These are phyloP conservation scores for Metarhizium guizhouense DNA, from an alignment of 2,329 filamentous ascomycete species.

Conservation along the genomic window DNA sequence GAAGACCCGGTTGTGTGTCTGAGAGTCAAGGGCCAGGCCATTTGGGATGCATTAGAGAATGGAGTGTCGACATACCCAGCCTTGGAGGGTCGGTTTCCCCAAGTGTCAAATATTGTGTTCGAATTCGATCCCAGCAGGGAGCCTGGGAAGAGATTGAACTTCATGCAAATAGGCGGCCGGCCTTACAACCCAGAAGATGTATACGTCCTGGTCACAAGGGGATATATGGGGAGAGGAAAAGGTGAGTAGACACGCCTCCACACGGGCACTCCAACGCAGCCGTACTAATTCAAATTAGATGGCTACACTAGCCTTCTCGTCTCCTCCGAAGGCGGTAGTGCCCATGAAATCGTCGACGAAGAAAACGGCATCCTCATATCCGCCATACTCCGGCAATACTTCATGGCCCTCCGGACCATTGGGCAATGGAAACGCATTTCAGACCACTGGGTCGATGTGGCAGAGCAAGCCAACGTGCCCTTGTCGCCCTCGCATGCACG, in stretches of 20 bases:
- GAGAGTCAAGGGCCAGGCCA: slow-evolving; percentile 58
- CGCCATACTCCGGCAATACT: slow-evolving; percentile 82
- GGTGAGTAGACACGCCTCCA: slow-evolving; percentile 18
- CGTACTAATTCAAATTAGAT: slow-evolving; percentile 34
- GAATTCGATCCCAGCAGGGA: slow-evolving; percentile 58
- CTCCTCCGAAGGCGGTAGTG: slow-evolving; percentile 63
- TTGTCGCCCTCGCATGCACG: slow-evolving; percentile 16
- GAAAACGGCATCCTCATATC: slow-evolving; percentile 83
- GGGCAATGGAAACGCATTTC: slow-evolving; percentile 71
- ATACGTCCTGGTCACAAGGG: slow-evolving; percentile 70
- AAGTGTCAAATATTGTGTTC: slow-evolving; percentile 77
- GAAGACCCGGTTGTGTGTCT: slow-evolving; percentile 82
- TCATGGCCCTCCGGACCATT: slow-evolving; percentile 74
- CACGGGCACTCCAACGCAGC: too few relatives aligned
- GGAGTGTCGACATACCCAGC: slow-evolving; percentile 73
- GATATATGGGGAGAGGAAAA: slow-evolving; percentile 84
- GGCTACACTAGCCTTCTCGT: slow-evolving; percentile 73
- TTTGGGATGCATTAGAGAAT: slow-evolving; percentile 78
- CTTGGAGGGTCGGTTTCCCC: slow-evolving; percentile 73
- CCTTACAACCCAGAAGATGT: slow-evolving; percentile 52
- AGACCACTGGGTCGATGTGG: slow-evolving; percentile 58
- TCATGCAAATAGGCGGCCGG: slow-evolving; percentile 49
- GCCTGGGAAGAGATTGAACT: slow-evolving; percentile 53
- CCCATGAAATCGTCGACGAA: slow-evolving; percentile 71
- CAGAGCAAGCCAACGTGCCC: slow-evolving; percentile 47